Base-by-base conservation (phyloP, 352 stramenopile genomes). In the Globisporangium spiculum region DNA sequence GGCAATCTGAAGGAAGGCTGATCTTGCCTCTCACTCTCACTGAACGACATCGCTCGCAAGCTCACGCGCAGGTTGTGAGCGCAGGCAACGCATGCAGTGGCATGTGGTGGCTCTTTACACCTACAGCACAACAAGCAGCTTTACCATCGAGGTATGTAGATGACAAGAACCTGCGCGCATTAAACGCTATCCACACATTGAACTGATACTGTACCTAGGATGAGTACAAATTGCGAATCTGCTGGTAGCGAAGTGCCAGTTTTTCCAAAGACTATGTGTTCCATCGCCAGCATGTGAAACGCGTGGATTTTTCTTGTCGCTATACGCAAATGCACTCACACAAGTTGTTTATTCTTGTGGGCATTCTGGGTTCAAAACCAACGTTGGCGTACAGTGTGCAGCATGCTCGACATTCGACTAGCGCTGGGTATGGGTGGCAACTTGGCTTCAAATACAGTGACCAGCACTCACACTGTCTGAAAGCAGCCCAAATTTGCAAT, bases 291-390 rank as follows among this genome's bases (percentile, higher is more conserved):
- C 32, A 38, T 10, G 32, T 53, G 57, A 53, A 6, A 63, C 1
- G 22, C 58, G 27, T 38, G 22, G 26, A 65, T 50, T 65, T 46
- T 65, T 65, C 60, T 65, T 65, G 60, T 65, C 26, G 60, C 10
- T 20, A 10, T 12, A 18, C 27, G 7, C 20, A 8, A 14, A 38
- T 32, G 41, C 9, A 65, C 60, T 26, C 60, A 65, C 41, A 10
- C 20, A 3, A 20, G 26, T 4, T 22, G 27, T 20, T 44, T 44
- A 26, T 65, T 65, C 60, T 56, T 57, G 60, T 64, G 59, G n/a
- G 59, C 14, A 38, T 5, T 5, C 32, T 38, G 4, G 14, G 18
- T 18, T 18, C 27, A 26, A 2, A 22, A 60, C 3, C 16, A 41
- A 26, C 14, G 6, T 44, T 12, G 20, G 55, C 4, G 16, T 7